Base-by-base conservation (phyloP, 2,329 filamentous ascomycete species). In the Trichoderma arundinaceum region DNA sequence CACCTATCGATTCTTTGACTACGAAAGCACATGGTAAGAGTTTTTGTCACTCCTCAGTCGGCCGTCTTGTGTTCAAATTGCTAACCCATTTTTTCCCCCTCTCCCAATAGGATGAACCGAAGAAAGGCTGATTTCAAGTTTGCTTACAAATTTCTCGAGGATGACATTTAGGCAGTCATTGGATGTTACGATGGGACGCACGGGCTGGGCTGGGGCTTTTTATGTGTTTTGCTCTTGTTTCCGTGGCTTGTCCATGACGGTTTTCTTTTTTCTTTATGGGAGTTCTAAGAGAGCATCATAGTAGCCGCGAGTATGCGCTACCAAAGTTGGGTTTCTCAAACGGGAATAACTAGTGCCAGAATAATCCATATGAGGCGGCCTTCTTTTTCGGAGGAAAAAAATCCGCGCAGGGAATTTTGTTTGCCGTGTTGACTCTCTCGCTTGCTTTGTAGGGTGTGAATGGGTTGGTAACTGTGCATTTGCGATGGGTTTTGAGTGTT, bases 1-100 rank as follows among this genome's bases (percentile, higher is more conserved):
- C 69, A 99, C 95, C 28, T 99, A 99, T 82, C 90, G 95, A 58
- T 99, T 99, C 83, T 99, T 99, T 78, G 95, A 99, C 80, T 99
- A 99, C 76, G 95, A 99, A 81, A 96, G 92, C 79, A 99, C 95
- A 75, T 99, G 95, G 95, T 97, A 81, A 80, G 91, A 15, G 35
- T 52, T 10, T 12, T n/a, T 15, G 5, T 44, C 28, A 28, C 39
- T 8, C 7, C 8, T 10, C 2, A 15, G 19, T 51, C 35, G n/a
- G 1, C 22, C 15, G 28, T 13, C 22, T 6, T 6, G 15, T 19
- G 46, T 7, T 43, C 10, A 43, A 22, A 39, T 17, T 28, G 13
- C 48, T 65, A 65, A 65, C 3, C 2, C 22, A 7, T 7, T n/a
- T 19, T 33, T n/a, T 19, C 22, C 22, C 4, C 4, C 22, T 33